phyloP scores from a whole-genome alignment of 2,329 filamentous ascomycete species.

The Apiospora hydei region DNA sequence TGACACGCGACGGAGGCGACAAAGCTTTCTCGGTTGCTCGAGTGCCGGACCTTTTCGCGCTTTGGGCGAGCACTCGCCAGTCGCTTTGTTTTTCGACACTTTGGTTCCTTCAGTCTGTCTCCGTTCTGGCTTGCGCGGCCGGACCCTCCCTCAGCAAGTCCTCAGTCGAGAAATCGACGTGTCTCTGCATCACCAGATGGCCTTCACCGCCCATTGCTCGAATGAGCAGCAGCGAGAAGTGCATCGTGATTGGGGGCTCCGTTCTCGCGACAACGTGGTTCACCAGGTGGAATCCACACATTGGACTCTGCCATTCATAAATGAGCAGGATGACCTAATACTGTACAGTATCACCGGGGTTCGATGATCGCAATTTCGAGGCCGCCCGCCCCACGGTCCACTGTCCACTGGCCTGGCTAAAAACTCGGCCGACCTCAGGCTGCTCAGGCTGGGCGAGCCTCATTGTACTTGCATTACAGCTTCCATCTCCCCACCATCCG shows the following conservation, averaged over 20 bases:
- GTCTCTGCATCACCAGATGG: not conserved
- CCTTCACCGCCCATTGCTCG: not conserved
- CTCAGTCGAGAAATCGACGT: not conserved
- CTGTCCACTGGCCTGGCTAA: not conserved
- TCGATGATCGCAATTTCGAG: conserved; percentile 22
- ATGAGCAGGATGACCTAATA: not conserved
- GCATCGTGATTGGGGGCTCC: not conserved
- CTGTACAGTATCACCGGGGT: not conserved
- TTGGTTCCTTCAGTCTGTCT: not conserved
- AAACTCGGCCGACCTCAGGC: conserved; percentile 10
- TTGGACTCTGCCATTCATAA: not conserved
- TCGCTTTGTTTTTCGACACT: not conserved
- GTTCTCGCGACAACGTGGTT: not conserved
- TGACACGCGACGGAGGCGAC: not conserved
- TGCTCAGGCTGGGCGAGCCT: not conserved
- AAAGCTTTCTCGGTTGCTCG: not conserved
- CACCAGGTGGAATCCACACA: not conserved
- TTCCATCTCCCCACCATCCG: not conserved
- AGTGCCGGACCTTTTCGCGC: not conserved
- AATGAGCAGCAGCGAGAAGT: not conserved
- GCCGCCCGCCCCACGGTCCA: conserved; percentile 6
- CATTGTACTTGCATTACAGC: not conserved
- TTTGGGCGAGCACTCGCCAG: not conserved
- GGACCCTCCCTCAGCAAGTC: not conserved
- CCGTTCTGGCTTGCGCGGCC: not conserved